Conservation (phyloP, 2,329 filamentous ascomycete genomes). For the Fusarium neocosmosporiellum region DNA sequence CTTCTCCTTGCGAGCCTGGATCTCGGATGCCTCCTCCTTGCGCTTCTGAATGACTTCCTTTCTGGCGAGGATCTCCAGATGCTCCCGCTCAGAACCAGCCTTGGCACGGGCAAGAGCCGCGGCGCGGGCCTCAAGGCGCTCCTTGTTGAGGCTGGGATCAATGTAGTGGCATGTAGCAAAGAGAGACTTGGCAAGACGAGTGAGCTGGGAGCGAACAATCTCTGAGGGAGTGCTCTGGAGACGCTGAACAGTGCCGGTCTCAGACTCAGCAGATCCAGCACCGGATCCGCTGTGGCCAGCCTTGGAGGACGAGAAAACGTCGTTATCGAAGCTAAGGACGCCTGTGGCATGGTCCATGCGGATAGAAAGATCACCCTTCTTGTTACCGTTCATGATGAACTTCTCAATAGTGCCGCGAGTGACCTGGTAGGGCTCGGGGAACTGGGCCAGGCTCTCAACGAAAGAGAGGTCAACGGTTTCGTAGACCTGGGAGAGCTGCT, state of each 20-base stretch:
- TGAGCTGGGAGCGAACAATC: constrained; percentile 95
- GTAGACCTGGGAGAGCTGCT: constrained; percentile 98
- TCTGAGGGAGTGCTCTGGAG: constrained; percentile 98
- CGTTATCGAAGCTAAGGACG: constrained; percentile 95
- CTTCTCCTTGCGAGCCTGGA: constrained; percentile 88
- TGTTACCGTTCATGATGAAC: constrained; percentile 99
- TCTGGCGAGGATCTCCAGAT: constrained; percentile 83
- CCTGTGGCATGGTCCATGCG: constrained; percentile 96
- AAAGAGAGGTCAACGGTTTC: constrained; percentile 96
- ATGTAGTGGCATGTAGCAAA: constrained; percentile 97
- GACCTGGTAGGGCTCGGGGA: constrained; percentile 97
- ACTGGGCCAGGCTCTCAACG: constrained; percentile 91
- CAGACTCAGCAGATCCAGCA: constrained; percentile 87
- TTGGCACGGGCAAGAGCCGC: constrained; percentile 84
- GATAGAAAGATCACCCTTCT: constrained; percentile 98
- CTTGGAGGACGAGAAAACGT: constrained; percentile 98
- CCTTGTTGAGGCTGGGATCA: constrained; percentile 87
- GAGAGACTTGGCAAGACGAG: constrained; percentile 88
- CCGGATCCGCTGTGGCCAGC: constrained; percentile 86
- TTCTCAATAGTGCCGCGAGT: constrained; percentile 93
- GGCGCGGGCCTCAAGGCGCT: constrained; percentile 81
- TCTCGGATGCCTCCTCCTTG: constrained; percentile 93
- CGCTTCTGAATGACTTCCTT: constrained; percentile 95
- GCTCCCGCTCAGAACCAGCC: constrained; percentile 91
- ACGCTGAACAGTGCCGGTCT: constrained; percentile 87